phyloP scores from a whole-genome alignment of 257 asterid species.

The Thymus quinquecostatus region DNA sequence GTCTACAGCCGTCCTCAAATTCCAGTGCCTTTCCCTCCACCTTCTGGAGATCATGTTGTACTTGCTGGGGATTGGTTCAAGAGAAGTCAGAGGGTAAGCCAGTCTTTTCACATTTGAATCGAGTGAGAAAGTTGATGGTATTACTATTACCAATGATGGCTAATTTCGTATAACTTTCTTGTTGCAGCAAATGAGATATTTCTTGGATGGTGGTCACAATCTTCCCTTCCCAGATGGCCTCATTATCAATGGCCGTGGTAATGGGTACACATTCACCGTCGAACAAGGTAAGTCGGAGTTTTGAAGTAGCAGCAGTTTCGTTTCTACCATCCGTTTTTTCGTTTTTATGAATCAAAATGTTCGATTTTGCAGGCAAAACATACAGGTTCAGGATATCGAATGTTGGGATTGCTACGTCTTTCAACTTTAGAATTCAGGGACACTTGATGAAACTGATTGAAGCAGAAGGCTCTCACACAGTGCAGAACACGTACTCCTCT shows the following conservation, averaged over 20 bases:
- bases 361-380: conserved; percentile 63
- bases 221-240: conserved; percentile 96
- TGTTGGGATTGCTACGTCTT: conserved; percentile 75
- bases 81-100: conserved; percentile 72
- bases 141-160: conserved; percentile 13
- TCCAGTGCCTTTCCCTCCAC: conserved; percentile 86
- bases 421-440: conserved; percentile 90
- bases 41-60: conserved; percentile 70
- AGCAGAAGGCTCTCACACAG: conserved; percentile 96
- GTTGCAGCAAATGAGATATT: conserved; percentile 71
- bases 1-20: conserved; percentile 83
- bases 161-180: background rate
- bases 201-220: conserved; percentile 74
- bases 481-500: conserved; percentile 69
- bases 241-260: conserved; percentile 86
- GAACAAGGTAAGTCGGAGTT: conserved; percentile 55
- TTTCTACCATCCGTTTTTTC: background rate
- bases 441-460: conserved; percentile 87
- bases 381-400: conserved; percentile 92
- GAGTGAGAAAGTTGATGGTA: background rate
- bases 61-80: conserved; percentile 97
- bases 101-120: background rate
- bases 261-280: conserved; percentile 83
- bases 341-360: background rate
- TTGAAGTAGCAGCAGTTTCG: background rate